Evolutionary conservation across 83 land plant species (phyloP).

Genomic region (Diphasiastrum complanatum): DNA sequence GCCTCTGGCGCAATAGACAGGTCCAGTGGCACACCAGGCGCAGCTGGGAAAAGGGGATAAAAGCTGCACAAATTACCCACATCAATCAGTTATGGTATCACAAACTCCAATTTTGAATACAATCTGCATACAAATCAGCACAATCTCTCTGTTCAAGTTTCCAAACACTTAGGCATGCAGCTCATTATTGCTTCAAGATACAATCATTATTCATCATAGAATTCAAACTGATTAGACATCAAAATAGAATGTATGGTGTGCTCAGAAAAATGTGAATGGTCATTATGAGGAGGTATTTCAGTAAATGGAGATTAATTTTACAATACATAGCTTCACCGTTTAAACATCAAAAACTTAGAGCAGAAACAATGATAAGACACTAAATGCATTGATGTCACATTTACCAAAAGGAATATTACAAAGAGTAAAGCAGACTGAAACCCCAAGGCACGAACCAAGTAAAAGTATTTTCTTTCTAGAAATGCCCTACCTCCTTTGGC

Average conservation of each 20-base stretch:
- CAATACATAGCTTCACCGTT: too few relatives aligned
- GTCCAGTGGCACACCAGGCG: constrained; percentile 61
- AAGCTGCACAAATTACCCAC: constrained; percentile 45
- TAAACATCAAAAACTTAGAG: too few relatives aligned
- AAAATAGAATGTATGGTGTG: too few relatives aligned
- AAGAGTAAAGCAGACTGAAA: background rate
- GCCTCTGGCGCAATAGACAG: constrained; percentile 64
- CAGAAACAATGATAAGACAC: too few relatives aligned
- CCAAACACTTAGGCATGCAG: background rate
- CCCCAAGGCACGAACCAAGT: constrained; percentile 1
- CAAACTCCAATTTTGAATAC: background rate
- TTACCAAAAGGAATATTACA: background rate
- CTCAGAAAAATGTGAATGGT: too few relatives aligned
- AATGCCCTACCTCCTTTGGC: constrained; percentile 57
- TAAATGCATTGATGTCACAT: too few relatives aligned
- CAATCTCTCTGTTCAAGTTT: background rate
- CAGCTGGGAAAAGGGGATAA: constrained; percentile 87
- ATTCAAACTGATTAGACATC: too few relatives aligned
- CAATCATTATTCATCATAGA: too few relatives aligned
- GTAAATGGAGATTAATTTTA: too few relatives aligned
- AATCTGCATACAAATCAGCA: background rate
- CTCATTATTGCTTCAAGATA: too few relatives aligned
- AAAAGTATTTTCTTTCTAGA: background rate
- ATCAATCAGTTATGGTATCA: background rate
- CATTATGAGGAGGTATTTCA: too few relatives aligned